Evolutionary conservation across 192 early-diverging fungal species (phyloP).

Genomic region (Mycoemilia scoparia): DNA sequence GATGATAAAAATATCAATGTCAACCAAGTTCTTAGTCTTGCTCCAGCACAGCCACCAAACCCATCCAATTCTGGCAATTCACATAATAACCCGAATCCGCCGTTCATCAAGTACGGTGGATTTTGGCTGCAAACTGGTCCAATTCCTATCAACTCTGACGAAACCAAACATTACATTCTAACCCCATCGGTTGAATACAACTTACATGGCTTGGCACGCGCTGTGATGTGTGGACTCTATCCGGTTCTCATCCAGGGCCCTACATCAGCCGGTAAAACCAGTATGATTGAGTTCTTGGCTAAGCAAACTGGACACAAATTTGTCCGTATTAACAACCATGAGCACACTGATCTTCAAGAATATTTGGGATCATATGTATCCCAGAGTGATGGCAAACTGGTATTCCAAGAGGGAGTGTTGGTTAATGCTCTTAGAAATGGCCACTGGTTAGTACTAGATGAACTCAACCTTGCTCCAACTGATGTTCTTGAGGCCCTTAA

Average conservation of each 20-base stretch:
- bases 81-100: too few species aligned
- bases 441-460: conserved; percentile 96
- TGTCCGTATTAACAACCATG: conserved; percentile 98
- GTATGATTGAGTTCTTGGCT: conserved; percentile 94
- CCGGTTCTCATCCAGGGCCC: conserved; percentile 97
- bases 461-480: conserved; percentile 94
- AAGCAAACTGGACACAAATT: conserved; percentile 78
- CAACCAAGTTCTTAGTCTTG: conserved; percentile 9
- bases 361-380: conserved; percentile 89
- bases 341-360: conserved; percentile 96
- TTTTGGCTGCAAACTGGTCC: conserved; percentile 65
- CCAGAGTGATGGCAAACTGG: conserved; percentile 58
- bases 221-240: conserved; percentile 74
- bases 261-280: conserved; percentile 93
- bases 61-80: conserved; percentile 1
- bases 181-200: conserved; percentile 77
- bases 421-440: conserved; percentile 86
- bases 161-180: conserved; percentile 44
- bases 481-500: conserved; percentile 97
- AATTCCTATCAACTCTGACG: conserved; percentile 12
- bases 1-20: too few species aligned
- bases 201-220: conserved; percentile 72
- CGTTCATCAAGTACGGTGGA: conserved; percentile 56
- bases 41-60: too few species aligned
- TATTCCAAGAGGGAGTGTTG: conserved; percentile 90